Conservation (phyloP, 2,329 filamentous ascomycete genomes). For the Beauveria sp. region DNA sequence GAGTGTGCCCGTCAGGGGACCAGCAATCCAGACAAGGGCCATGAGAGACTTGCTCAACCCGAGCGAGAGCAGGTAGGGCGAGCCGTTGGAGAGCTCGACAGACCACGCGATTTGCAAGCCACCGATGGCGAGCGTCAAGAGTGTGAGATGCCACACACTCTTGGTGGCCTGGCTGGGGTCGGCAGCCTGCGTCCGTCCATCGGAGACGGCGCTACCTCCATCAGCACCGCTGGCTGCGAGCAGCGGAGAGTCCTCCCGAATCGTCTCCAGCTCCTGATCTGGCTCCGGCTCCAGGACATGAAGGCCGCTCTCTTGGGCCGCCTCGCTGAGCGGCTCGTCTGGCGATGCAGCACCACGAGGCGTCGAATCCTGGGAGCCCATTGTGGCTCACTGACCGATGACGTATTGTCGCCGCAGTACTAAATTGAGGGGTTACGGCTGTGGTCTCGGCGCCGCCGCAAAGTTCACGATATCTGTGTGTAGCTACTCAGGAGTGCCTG, state of each 20-base stretch:
- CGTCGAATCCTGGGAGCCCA: neutral
- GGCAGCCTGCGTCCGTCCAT: slow-evolving; percentile 25
- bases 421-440: neutral
- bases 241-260: slow-evolving; percentile 15
- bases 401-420: neutral
- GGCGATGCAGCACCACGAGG: neutral
- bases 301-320: slow-evolving; percentile 5
- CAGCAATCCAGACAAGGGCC: slow-evolving; percentile 78
- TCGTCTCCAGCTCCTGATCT: slow-evolving; percentile 13
- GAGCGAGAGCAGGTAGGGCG: slow-evolving; percentile 71
- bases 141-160: slow-evolving; percentile 75
- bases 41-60: slow-evolving; percentile 77
- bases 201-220: neutral
- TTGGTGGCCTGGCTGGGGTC: slow-evolving; percentile 55
- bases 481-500: neutral
- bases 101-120: slow-evolving; percentile 94
- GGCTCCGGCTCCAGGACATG: slow-evolving; percentile 7
- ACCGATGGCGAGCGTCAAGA: slow-evolving; percentile 79
- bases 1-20: slow-evolving; percentile 67
- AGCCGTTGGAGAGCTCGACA: slow-evolving; percentile 88
- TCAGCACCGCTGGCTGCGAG: slow-evolving; percentile 11
- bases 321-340: slow-evolving; percentile 7
- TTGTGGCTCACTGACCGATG: neutral
- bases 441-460: neutral
- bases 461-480: neutral